Evolutionary conservation across 768 basidiomycete species (phyloP).

Genomic region (Rhodosporidiobolus sp.): DNA sequence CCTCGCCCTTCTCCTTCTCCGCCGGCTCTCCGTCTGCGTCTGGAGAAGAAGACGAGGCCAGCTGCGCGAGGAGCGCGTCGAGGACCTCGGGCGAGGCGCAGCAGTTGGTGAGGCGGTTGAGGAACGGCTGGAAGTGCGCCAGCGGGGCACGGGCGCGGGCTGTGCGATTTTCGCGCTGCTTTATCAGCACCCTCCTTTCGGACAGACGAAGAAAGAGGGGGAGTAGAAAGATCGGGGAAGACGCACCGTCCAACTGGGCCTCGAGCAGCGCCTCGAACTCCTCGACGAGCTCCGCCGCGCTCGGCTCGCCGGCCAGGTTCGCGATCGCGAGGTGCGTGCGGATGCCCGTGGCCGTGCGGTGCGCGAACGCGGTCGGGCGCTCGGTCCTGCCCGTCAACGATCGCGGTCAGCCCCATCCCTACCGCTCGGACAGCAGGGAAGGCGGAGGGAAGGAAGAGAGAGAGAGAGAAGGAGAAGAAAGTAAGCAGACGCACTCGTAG

Average conservation of each 20-base stretch:
- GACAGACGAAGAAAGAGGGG: no score
- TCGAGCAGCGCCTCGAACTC: neutral
- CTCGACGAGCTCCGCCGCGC: neutral
- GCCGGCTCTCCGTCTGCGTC: no score
- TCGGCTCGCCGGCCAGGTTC: neutral
- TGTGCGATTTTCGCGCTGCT: no score
- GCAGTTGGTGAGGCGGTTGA: neutral
- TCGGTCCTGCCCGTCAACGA: neutral
- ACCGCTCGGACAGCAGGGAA: no score
- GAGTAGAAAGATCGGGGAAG: neutral
- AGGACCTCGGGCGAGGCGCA: neutral
- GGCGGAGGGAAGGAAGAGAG: no score
- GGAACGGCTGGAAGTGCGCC: neutral
- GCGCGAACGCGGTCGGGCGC: neutral
- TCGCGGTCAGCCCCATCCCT: neutral
- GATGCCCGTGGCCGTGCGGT: neutral
- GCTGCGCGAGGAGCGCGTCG: neutral
- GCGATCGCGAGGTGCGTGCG: neutral
- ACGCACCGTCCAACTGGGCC: neutral
- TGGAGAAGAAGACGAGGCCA: neutral
- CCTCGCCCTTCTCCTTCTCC: no score
- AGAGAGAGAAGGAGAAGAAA: no score
- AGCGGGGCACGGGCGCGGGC: neutral
- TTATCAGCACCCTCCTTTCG: no score
- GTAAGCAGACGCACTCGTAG: conserved; percentile 8